Evolutionary conservation across 2,329 filamentous ascomycete genomes (phyloP), one percentile per base, ranked within the genome.

Genomic region (Pleomassaria siparia): DNA sequence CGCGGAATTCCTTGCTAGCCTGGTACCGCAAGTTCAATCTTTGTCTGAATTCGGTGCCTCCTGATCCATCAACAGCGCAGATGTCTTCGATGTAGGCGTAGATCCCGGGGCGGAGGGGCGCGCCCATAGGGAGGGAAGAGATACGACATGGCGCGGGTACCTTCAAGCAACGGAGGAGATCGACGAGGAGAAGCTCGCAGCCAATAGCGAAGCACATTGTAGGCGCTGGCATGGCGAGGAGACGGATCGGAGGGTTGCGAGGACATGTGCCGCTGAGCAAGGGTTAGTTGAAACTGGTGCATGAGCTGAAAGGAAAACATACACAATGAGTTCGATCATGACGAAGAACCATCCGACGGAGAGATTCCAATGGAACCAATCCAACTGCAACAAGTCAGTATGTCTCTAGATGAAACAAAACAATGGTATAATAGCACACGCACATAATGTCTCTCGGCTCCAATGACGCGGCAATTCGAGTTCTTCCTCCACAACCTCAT

Each of bases 281-380:
- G 26, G 4, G 49, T 66, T 47, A 64, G 60, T 64, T 50, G 61
- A 56, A 40, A 40, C 28, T 11, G 30, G 24, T 18, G 24, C 3
- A 2, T 3, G 8, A 9, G 15, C 15, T 13, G 6, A 15, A 32
- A 20, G 12, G 22, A 25, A 11, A 28, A 10, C 3, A 67, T 67
- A 75, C 71, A 79, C 74, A 53, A 82, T 79, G 18, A 81, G 70
- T 54, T 81, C 78, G 40, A 80, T 71, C 76, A 81, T 80, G 58
- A 82, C 73, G 47, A 80, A 75, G 40, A 80, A 71, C 78, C 79
- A 81, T 11, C 74, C 78, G 2, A 80, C 57, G 2, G 75, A 76
- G 37, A 80, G 74, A 53, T 80, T 80, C 79, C 79, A 81, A 47
- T 82, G 80, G 60, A 82, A 81, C 71, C 74, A 81, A 49, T 82